phyloP scores from a whole-genome alignment of 148 eudicot genomes.

The Amaranthus hypochondriacus region DNA sequence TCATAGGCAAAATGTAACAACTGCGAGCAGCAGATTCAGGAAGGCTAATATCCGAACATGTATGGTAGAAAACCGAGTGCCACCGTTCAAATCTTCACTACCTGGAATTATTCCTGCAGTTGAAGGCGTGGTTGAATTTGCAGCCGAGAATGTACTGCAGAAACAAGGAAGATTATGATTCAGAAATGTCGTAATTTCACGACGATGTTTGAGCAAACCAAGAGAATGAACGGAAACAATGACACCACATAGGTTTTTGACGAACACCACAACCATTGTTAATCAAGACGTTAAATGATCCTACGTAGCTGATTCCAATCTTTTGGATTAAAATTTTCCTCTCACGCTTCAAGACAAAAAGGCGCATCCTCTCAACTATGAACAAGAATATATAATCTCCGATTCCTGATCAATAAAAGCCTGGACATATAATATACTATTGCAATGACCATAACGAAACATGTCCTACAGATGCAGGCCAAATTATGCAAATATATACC shows the following conservation, averaged over 20 bases:
- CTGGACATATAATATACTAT: too few relatives aligned
- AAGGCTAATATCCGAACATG: constrained; percentile 16
- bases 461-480: too few relatives aligned
- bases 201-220: neutral
- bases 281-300: too few relatives aligned
- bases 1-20: constrained; percentile 15
- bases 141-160: constrained; percentile 26
- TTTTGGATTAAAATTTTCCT: too few relatives aligned
- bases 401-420: too few relatives aligned
- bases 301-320: too few relatives aligned
- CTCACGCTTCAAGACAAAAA: too few relatives aligned
- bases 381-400: too few relatives aligned
- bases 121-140: constrained; percentile 34
- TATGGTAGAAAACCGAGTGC: neutral
- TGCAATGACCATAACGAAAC: too few relatives aligned
- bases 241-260: neutral
- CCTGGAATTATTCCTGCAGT: constrained; percentile 34
- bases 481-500: too few relatives aligned
- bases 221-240: neutral
- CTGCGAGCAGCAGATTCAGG: constrained; percentile 15
- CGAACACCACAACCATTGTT: too few relatives aligned
- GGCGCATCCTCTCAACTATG: too few relatives aligned
- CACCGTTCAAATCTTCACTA: constrained; percentile 18
- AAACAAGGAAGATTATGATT: neutral
- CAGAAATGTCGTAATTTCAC: neutral